phyloP scores from a whole-genome alignment of 768 basidiomycete species.

The Xanthoconium purpureum region DNA sequence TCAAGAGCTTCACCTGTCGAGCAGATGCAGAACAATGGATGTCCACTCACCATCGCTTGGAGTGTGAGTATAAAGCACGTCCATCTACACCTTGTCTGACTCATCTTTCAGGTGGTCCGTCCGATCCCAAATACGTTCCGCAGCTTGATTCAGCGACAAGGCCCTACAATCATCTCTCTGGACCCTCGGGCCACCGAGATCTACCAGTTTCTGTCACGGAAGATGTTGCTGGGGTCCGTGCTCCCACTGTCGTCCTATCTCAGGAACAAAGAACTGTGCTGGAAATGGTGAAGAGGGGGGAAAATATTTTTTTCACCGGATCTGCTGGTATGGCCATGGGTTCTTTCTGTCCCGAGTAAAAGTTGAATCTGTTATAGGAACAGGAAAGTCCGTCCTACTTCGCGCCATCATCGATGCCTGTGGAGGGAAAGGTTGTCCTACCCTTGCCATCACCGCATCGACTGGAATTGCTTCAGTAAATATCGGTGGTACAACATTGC shows the following conservation, averaged over 20 bases:
- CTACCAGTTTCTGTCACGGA: not conserved
- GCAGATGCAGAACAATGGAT: constrained; percentile 53
- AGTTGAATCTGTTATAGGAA: constrained; percentile 41
- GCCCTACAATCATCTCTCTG: not conserved
- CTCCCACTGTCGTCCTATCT: constrained; percentile 40
- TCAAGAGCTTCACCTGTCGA: constrained; percentile 49
- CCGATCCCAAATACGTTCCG: not conserved
- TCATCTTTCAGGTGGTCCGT: constrained; percentile 3
- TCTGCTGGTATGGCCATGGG: constrained; percentile 53
- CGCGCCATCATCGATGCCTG: constrained; percentile 64
- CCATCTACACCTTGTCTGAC: not conserved
- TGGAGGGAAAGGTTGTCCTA: constrained; percentile 33
- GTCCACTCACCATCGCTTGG: constrained; percentile 1
- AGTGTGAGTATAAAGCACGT: constrained; percentile 8
- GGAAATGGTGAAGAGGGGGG: constrained; percentile 50
- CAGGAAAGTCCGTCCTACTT: constrained; percentile 81
- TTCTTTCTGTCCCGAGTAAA: not conserved
- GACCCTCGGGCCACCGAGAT: not conserved
- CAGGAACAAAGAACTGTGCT: constrained; percentile 51
- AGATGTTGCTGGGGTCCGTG: not conserved
- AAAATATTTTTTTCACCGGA: constrained; percentile 83
- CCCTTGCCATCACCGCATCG: constrained; percentile 75
- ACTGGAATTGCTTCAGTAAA: constrained; percentile 80
- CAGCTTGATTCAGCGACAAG: not conserved
- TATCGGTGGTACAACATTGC: constrained; percentile 78